Conservation (phyloP, 192 early-diverging fungal genomes). For the Coemansia sp. region DNA sequence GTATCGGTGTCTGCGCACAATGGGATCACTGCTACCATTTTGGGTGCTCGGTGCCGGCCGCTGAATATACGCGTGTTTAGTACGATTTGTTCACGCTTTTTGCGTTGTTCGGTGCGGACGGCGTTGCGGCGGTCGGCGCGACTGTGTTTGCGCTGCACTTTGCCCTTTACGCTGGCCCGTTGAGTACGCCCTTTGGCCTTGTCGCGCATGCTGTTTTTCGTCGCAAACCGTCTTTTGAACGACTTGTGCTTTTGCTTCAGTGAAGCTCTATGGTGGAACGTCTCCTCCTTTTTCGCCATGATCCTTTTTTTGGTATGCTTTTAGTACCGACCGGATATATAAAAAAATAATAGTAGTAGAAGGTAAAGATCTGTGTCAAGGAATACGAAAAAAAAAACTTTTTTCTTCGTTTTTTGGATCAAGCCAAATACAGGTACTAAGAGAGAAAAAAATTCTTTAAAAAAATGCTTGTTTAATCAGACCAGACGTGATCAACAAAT, state of each 20-base stretch:
- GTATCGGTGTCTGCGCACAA: slow-evolving; percentile 78
- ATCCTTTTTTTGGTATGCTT: background rate
- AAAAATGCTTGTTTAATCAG: too few relatives aligned
- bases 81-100: slow-evolving; percentile 74
- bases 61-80: slow-evolving; percentile 77
- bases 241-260: slow-evolving; percentile 94
- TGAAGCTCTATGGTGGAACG: slow-evolving; percentile 71
- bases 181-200: slow-evolving; percentile 80
- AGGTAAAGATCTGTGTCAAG: background rate
- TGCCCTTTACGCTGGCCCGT: slow-evolving; percentile 61
- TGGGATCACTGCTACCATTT: slow-evolving; percentile 86
- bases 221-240: slow-evolving; percentile 92
- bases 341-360: background rate
- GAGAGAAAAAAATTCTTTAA: too few relatives aligned
- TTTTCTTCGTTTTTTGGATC: background rate
- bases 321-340: background rate
- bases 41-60: slow-evolving; percentile 80
- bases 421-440: too few relatives aligned
- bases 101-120: slow-evolving; percentile 74
- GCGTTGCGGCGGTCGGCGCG: slow-evolving; percentile 82
- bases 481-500: too few relatives aligned
- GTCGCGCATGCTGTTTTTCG: slow-evolving; percentile 78
- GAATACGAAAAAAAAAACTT: slow-evolving; percentile 9
- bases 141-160: slow-evolving; percentile 54
- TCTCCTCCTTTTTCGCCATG: slow-evolving; percentile 33